These are phyloP conservation scores for Rasamsonia emersonii DNA, from an alignment of 2,329 filamentous ascomycete genomes.

Conservation along the genomic window DNA sequence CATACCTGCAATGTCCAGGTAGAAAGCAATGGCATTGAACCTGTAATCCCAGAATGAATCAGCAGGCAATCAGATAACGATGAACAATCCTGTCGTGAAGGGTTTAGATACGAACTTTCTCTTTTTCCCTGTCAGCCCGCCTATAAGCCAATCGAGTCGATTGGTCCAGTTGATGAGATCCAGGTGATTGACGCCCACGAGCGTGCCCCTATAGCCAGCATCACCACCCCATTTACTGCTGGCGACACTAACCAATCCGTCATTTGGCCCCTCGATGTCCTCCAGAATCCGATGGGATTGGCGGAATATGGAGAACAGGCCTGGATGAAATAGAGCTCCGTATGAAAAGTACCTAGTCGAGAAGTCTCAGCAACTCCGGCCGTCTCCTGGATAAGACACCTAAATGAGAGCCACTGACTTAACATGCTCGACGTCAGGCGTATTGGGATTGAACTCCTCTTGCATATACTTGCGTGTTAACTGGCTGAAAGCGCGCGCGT, in stretches of 20 bases:
- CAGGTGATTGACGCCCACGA: constrained; percentile 55
- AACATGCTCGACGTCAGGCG: constrained; percentile 46
- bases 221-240: constrained; percentile 52
- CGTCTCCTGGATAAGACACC: neutral
- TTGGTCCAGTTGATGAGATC: constrained; percentile 62
- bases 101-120: constrained; percentile 36
- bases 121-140: constrained; percentile 47
- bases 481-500: constrained; percentile 41
- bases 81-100: neutral
- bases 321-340: constrained; percentile 49
- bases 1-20: constrained; percentile 57
- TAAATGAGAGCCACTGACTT: constrained; percentile 23
- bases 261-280: constrained; percentile 50
- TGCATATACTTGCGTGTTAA: constrained; percentile 51
- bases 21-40: constrained; percentile 57
- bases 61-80: constrained; percentile 2
- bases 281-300: constrained; percentile 47
- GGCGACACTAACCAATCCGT: constrained; percentile 53
- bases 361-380: constrained; percentile 8
- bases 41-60: too few relatives aligned
- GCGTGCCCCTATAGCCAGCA: constrained; percentile 50
- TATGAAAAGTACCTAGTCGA: constrained; percentile 51
- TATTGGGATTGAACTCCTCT: constrained; percentile 51
- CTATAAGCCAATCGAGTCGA: constrained; percentile 50
- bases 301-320: constrained; percentile 49